These are phyloP conservation scores for Mycena albidolilacea DNA, from an alignment of 768 basidiomycete species.

Conservation along the genomic window DNA sequence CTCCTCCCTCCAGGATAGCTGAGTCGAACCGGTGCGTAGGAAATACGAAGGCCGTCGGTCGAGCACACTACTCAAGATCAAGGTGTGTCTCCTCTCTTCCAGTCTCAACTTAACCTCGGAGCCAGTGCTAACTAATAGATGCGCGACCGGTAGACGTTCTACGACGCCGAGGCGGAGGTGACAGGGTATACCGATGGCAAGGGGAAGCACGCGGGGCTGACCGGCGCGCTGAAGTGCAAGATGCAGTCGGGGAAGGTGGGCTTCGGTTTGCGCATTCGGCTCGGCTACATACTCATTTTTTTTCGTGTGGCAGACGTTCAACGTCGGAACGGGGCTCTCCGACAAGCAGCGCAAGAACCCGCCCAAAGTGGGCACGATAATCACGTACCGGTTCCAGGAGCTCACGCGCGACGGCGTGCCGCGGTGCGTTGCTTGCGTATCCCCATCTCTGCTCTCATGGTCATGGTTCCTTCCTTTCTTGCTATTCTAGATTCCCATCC, in stretches of 20 bases:
- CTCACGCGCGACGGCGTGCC: slow-evolving; percentile 70
- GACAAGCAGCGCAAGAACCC: slow-evolving; percentile 69
- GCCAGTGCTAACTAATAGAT: not conserved
- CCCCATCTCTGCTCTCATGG: not conserved
- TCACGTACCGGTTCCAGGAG: slow-evolving; percentile 74
- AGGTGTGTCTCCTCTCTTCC: slow-evolving; percentile 49
- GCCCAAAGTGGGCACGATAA: slow-evolving; percentile 69
- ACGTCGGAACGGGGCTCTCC: slow-evolving; percentile 68
- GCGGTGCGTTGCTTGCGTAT: slow-evolving; percentile 52
- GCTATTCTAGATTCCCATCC: slow-evolving; percentile 63
- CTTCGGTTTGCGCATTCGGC: slow-evolving; percentile 5
- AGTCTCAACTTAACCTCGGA: not conserved
- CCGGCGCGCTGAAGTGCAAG: slow-evolving; percentile 67
- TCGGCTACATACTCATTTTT: not conserved
- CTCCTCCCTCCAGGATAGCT: not conserved
- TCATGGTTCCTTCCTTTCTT: not conserved
- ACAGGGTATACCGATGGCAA: slow-evolving; percentile 71
- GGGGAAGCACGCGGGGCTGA: slow-evolving; percentile 64
- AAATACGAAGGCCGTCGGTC: slow-evolving; percentile 67
- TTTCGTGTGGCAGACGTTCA: slow-evolving; percentile 59
- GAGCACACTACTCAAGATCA: slow-evolving; percentile 67
- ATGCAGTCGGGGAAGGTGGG: slow-evolving; percentile 74
- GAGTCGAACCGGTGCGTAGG: slow-evolving; percentile 44
- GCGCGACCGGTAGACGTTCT: slow-evolving; percentile 59
- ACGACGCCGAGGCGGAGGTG: slow-evolving; percentile 72